Evolutionary conservation across 306 rosid species (phyloP).

Genomic region (Lathyrus tuberosus): DNA sequence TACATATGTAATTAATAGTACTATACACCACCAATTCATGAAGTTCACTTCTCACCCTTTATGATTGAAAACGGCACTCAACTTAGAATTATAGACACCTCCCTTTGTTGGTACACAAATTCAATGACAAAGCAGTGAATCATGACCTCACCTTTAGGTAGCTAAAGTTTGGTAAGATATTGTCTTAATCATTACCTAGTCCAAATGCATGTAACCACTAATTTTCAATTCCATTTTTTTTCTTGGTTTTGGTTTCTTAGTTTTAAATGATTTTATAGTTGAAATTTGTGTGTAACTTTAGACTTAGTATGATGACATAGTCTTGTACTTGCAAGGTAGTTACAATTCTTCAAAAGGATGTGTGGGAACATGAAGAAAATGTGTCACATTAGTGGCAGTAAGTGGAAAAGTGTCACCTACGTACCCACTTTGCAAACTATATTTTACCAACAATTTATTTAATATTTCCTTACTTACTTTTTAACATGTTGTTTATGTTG

Average conservation of each 20-base stretch:
- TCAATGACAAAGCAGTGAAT: constrained; percentile 39
- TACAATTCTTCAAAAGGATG: constrained; percentile 35
- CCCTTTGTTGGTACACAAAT: constrained; percentile 25
- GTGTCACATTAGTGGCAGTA: constrained; percentile 52
- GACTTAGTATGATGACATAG: not conserved
- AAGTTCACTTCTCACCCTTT: constrained; percentile 44
- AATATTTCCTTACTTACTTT: not conserved
- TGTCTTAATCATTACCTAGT: constrained; percentile 50
- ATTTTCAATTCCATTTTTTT: not conserved
- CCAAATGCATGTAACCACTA: constrained; percentile 33
- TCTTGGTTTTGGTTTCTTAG: not conserved
- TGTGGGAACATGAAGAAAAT: constrained; percentile 48
- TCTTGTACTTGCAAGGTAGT: constrained; percentile 40
- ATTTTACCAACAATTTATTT: constrained; percentile 44
- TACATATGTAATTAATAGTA: not conserved
- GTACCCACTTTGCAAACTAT: constrained; percentile 44
- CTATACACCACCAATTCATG: not conserved
- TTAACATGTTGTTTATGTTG: no score
- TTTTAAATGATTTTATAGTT: constrained; percentile 21
- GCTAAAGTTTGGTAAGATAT: constrained; percentile 50
- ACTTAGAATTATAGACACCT: constrained; percentile 14
- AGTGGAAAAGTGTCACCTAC: constrained; percentile 47
- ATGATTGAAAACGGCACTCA: constrained; percentile 33
- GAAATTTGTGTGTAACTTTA: constrained; percentile 29
- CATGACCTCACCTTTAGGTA: constrained; percentile 30